Base-by-base conservation (phyloP, 257 asterid genomes). In the Solanum rostratum region DNA sequence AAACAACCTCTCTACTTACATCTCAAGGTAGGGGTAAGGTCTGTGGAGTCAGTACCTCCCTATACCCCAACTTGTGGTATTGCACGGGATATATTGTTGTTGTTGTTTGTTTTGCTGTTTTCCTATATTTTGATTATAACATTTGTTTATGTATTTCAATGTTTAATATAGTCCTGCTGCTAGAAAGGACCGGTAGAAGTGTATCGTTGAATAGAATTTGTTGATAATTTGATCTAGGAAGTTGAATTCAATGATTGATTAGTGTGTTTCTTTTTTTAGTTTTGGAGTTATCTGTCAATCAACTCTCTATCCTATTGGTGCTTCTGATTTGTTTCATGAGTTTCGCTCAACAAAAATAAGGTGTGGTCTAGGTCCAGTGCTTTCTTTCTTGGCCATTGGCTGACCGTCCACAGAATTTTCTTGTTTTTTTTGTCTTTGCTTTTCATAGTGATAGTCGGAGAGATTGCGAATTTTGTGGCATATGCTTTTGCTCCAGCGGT, bases 401-500 rank as follows among this genome's bases (percentile, higher is more conserved):
- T 81, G 86, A 84, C 30, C 73, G 76, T 57, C 53, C 11, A 50
- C 83, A 37, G 80, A 69, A 86, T 85, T 12, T 85, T 79, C 68
- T 81, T 68, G 83, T 80, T 76, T 13, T 69, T 20, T 4, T 30
- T 33, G 4, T 53, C 55, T 13, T 65, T 30, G 54, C 65, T 87
- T 88, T 83, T 22, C 65, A 71, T 88, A 94, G 99, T 94, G 99
- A 93, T 94, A 41, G 80, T 93, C 20, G 97, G 99, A 88, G 98
- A 95, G 89, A 88, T 93, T 57, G 97, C 97, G 2, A 95, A 95
- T 83, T 93, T 94, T 59, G 97, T 93, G 89, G 99, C 99, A 15
- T 92, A 95, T 89, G 97, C 97, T 78, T 95, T 93, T 89, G 98
- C 99, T 70, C 97, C 99, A 37, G 97, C 99, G 52, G 98, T 95